Base-by-base conservation (phyloP, 2,329 filamentous ascomycete species). In the Aspergillus brasiliensis region DNA sequence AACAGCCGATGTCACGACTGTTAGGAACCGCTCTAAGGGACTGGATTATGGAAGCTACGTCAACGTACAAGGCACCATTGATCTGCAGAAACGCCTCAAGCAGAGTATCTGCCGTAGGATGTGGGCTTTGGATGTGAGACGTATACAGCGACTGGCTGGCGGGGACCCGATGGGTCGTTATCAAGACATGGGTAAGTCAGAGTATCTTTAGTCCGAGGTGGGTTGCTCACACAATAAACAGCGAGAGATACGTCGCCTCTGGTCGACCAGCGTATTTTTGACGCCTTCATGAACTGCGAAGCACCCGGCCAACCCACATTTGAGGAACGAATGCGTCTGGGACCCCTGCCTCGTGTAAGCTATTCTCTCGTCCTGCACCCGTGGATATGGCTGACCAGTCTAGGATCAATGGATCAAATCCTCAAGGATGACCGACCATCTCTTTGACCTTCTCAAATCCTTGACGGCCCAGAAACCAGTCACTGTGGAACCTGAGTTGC, bases 271-370 rank as follows among this genome's bases (percentile, higher is more conserved):
- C 75, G 77, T 47, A 68, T 65, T 10, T 78, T 73, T 52, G 69
- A 73, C 44, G 75, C 72, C 31, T 79, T 78, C 40, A 75, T 77
- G 74, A 75, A 76, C 59, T 77, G 76, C 49, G 77, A 80, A 66
- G 64, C 68, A 11, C 67, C 69, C 25, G 69, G 66, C 5, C 66
- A 72, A 48, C 66, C 71, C 21, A 68, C 68, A 11, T 74, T 79
- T 51, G 77, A 80, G 62, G 65, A 77, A 62, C 69, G 68, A 38
- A 63, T 79, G 60, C 74, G 77, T 19, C 44, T 72, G 48, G 77
- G 77, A 23, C 77, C 77, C 19, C 61, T 75, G 48, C 77, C 75
- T 55, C 67, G 66, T 58, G 77, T 80, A 65, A 65, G 69, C 60
- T 53, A 37, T 4, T 19, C 19, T 54, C n/a, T 34, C 31, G 19